A percentile compares a stretch with the other conserved stretches of the same genome.
phyloP scores from a whole-genome alignment of 2,329 filamentous ascomycete genomes.

The Magnaporthiopsis rhizophila region DNA sequence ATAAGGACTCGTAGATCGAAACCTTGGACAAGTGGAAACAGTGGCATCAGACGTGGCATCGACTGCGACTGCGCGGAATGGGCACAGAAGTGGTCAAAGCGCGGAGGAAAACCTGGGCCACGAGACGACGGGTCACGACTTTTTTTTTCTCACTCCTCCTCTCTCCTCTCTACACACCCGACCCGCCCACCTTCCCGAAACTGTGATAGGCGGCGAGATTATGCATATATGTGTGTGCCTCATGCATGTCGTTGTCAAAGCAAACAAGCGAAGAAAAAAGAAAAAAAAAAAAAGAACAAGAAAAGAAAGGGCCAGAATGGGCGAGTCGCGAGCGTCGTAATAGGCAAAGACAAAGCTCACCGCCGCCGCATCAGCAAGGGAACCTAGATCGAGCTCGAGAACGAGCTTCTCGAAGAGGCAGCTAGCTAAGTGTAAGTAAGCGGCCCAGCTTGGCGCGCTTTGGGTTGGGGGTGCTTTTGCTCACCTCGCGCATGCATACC shows the following conservation, averaged over 20 bases:
- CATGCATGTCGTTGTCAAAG: background rate
- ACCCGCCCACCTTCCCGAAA: background rate
- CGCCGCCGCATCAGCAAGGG: background rate
- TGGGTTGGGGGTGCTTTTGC: background rate
- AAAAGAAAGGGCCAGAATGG: background rate
- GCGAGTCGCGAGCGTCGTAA: background rate
- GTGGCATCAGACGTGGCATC: constrained; percentile 17
- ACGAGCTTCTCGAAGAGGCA: constrained; percentile 3
- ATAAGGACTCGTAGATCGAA: constrained; percentile 15
- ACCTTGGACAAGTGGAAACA: constrained; percentile 21
- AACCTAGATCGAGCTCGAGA: background rate
- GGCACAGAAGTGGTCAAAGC: constrained; percentile 15
- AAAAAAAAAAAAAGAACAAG: background rate
- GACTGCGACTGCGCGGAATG: constrained; percentile 15
- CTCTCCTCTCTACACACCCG: background rate
- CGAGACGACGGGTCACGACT: background rate
- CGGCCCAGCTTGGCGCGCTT: background rate
- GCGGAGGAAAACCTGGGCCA: background rate
- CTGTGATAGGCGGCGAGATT: background rate
- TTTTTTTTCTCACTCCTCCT: background rate
- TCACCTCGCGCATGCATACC: background rate
- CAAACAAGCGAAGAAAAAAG: background rate
- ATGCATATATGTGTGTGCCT: background rate
- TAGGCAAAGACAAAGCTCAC: background rate
- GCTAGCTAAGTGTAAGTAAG: background rate